Evolutionary conservation across 2,329 filamentous ascomycete species (phyloP).

Genomic region (Colletotrichum tanaceti): DNA sequence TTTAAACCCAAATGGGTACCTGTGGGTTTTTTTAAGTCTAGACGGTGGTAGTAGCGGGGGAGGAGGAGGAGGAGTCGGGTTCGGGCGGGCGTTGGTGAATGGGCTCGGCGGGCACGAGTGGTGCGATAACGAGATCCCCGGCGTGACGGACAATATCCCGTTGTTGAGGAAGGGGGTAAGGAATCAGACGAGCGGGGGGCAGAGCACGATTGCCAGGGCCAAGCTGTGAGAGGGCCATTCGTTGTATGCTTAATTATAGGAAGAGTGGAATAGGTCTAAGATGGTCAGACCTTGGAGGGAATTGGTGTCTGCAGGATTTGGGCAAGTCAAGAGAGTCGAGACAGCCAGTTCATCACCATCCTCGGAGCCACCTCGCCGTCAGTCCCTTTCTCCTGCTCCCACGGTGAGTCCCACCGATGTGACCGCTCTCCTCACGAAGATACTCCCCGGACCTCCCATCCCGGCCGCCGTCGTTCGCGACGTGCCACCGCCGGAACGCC

Average conservation of each 20-base stretch:
- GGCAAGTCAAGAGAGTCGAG: no score
- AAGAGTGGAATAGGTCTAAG: no score
- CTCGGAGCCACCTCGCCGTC: constrained; percentile 10
- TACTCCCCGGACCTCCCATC: constrained; percentile 53
- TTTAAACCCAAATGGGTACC: no score
- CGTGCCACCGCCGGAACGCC: constrained; percentile 57
- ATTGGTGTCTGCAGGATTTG: no score
- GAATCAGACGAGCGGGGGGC: background rate
- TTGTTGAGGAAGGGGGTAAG: constrained; percentile 27
- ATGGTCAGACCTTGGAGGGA: no score
- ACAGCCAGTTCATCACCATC: background rate
- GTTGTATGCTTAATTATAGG: no score
- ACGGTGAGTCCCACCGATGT: no score
- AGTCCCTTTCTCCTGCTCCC: constrained; percentile 4
- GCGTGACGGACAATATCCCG: constrained; percentile 58
- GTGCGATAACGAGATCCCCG: constrained; percentile 59
- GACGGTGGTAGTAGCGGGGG: no score
- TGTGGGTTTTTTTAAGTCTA: no score
- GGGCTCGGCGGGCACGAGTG: constrained; percentile 53
- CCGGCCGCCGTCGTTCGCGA: constrained; percentile 55
- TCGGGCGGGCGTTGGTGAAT: constrained; percentile 54
- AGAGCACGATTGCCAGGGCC: background rate
- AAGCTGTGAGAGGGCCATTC: background rate
- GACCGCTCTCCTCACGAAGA: background rate
- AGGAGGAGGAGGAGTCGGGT: no score